These are phyloP conservation scores for Microbotryum lychnidis-dioicae DNA, from an alignment of 1,284 basidiomycete genomes.

Conservation along the genomic window DNA sequence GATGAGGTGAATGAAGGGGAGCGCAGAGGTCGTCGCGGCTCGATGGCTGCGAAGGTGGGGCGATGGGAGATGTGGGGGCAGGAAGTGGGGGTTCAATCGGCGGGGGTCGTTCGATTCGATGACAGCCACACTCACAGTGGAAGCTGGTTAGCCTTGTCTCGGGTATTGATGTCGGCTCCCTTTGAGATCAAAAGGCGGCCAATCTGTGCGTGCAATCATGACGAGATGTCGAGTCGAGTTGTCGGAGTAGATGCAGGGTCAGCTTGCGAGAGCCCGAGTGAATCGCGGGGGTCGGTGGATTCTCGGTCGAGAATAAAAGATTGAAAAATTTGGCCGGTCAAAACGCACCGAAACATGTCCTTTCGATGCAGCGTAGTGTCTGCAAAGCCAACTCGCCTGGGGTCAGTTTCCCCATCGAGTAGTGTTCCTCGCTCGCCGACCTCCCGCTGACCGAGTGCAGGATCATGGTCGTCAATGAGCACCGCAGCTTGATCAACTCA, in stretches of 20 bases:
- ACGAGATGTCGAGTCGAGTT: not conserved
- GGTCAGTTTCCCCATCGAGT: not conserved
- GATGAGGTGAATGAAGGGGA: constrained; percentile 71
- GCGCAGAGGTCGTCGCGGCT: constrained; percentile 86
- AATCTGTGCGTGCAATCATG: constrained; percentile 50
- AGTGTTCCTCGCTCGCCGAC: not conserved
- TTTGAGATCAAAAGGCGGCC: constrained; percentile 71
- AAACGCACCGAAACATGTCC: constrained; percentile 68
- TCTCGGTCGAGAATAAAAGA: constrained; percentile 4
- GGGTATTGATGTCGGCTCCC: constrained; percentile 85
- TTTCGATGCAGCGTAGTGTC: constrained; percentile 92
- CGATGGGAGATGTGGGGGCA: constrained; percentile 15
- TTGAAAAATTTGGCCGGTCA: no score
- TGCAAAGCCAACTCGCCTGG: constrained; percentile 37
- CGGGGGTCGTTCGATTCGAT: not conserved
- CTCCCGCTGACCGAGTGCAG: not conserved
- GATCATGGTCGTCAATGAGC: no score
- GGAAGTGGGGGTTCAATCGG: constrained; percentile 6
- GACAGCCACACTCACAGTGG: constrained; percentile 57
- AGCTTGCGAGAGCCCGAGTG: constrained; percentile 7
- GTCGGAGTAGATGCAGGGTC: constrained; percentile 14
- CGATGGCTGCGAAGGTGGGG: constrained; percentile 57
- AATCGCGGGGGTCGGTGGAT: constrained; percentile 35
- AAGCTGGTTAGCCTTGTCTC: constrained; percentile 80
- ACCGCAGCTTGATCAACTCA: constrained; percentile 43